phyloP scores from a whole-genome alignment of 805 yeast genomes.

The Candida schatavii region DNA sequence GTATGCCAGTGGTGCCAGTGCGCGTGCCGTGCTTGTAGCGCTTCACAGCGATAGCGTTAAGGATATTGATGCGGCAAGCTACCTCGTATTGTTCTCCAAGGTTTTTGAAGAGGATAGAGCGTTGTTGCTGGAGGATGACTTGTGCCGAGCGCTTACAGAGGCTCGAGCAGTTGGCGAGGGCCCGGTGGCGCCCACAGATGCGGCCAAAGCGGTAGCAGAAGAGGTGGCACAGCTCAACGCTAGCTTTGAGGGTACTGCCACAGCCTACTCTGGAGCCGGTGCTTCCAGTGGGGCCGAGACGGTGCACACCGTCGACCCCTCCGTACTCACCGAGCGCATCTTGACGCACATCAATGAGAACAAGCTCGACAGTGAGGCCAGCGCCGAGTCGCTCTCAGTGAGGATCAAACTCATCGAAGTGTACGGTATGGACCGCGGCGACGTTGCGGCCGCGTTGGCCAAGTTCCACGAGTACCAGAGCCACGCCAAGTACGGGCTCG shows the following conservation, averaged over 20 bases:
- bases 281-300: background rate
- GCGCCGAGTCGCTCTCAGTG: constrained; percentile 28
- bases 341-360: constrained; percentile 18
- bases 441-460: constrained; percentile 30
- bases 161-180: background rate
- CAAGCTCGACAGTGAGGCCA: constrained; percentile 22
- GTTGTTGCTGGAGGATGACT: constrained; percentile 10
- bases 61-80: constrained; percentile 5
- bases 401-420: constrained; percentile 30
- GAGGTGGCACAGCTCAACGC: background rate
- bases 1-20: background rate
- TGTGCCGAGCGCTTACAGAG: constrained; percentile 6
- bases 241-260: constrained; percentile 16
- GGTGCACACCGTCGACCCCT: background rate
- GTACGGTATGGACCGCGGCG: constrained; percentile 28
- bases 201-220: background rate
- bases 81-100: constrained; percentile 12
- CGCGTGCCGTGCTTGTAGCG: background rate
- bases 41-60: background rate
- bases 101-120: constrained; percentile 12
- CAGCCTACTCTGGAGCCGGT: constrained; percentile 17
- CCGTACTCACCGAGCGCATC: constrained; percentile 9
- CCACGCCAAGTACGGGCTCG: constrained; percentile 37
- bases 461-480: constrained; percentile 39
- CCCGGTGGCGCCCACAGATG: background rate